Evolutionary conservation across 2,329 filamentous ascomycete species (phyloP), one percentile per base, ranked within the genome.

Genomic region (Ophiostoma tasmaniense): DNA sequence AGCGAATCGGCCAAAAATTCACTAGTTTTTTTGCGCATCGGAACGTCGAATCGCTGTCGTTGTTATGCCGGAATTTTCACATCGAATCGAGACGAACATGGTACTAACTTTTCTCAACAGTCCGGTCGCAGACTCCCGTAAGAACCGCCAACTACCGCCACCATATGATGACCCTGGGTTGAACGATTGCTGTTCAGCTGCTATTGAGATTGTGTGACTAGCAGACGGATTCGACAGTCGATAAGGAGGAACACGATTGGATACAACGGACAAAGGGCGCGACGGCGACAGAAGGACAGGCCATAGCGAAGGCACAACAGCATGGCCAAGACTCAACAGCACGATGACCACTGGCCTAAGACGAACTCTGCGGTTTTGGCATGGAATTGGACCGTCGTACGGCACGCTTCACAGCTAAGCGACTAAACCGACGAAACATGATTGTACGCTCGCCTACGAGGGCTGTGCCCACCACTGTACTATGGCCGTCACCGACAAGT

Each of bases 111-210:
- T n/a, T 35, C 28, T 20, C n/a, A 22, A 66, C 37, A 72, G 73
- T 73, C 69, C 67, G 68, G 71, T 73, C 72, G 70, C 72, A 73
- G 70, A 73, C 71, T 70, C 73, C 73, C 22, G 72, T 73, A 73
- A 73, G 72, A 64, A 50, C 10, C 25, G 64, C 52, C 61, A 8
- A 52, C 35, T 11, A 55, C 30, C 66, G 25, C 42, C 6, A 55
- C 22, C 25, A 67, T 37, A 14, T 14, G 14, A 67, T 17, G n/a
- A 30, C 42, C 20, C 20, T 25, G 14, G 17, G 37, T 42, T 45
- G 37, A 65, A 13, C 4, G 14, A 65, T 25, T 37, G 35, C 4
- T 65, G 11, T 45, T 17, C n/a, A n/a, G 25, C 35, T 65, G n/a
- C 35, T 45, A 17, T 17, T 5, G 28, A 42, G 37, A 42, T 37